A percentile compares a stretch with the other conserved stretches of the same genome.
These are phyloP conservation scores for Aspergillus neoniger DNA, from an alignment of 2,329 filamentous ascomycete species.

Conservation along the genomic window DNA sequence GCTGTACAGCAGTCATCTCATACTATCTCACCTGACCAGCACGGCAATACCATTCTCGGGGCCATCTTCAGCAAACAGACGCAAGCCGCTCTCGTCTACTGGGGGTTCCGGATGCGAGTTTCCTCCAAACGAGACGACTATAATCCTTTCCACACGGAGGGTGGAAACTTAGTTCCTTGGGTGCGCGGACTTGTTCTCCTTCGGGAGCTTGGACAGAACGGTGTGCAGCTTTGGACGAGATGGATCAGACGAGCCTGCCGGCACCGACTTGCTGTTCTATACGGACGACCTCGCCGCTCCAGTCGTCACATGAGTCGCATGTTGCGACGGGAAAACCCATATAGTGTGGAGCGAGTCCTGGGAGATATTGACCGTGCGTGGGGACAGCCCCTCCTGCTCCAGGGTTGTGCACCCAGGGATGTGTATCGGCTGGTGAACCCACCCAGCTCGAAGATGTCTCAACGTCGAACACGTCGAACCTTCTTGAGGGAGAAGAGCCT, in stretches of 20 bases:
- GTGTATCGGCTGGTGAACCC: conserved; percentile 21
- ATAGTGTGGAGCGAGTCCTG: conserved; percentile 32
- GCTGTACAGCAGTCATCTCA: background rate
- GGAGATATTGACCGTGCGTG: conserved; percentile 38
- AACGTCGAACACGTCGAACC: conserved; percentile 7
- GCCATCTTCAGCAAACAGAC: conserved; percentile 46
- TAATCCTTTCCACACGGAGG: conserved; percentile 20
- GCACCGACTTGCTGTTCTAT: conserved; percentile 41
- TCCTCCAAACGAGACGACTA: conserved; percentile 23
- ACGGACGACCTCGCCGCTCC: conserved; percentile 33
- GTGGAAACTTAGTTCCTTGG: conserved; percentile 38
- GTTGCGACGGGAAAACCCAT: conserved; percentile 41
- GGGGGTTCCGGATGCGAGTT: conserved; percentile 49
- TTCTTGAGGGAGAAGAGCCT: conserved; percentile 2
- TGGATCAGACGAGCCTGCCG: conserved; percentile 38
- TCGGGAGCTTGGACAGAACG: conserved; percentile 38
- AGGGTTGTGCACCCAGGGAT: conserved; percentile 23
- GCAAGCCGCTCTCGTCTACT: conserved; percentile 52
- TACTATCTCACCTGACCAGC: background rate
- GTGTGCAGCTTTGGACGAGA: conserved; percentile 34
- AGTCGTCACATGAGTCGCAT: conserved; percentile 37
- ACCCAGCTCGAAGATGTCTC: conserved; percentile 6
- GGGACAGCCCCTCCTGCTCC: conserved; percentile 35
- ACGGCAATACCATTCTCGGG: conserved; percentile 33
- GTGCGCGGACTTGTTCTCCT: conserved; percentile 44